Evolutionary conservation across 2,329 filamentous ascomycete genomes (phyloP), one percentile per base, ranked within the genome.

Genomic region (Paecilomyces sp.): DNA sequence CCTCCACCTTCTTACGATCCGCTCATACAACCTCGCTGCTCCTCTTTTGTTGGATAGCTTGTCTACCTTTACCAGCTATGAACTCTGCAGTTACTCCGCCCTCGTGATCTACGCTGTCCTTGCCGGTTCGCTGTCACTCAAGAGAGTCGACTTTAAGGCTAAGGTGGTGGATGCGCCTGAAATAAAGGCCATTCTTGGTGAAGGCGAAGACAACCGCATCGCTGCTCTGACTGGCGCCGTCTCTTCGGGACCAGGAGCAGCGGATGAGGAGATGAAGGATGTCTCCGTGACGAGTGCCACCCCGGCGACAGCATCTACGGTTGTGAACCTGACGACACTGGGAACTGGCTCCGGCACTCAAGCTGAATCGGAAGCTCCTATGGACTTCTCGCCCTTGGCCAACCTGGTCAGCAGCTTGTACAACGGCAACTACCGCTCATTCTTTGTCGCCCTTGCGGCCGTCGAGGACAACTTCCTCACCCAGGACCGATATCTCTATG

Each of bases 131-230:
- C 88, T 97, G 25, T 94, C 93, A 54, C 85, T 99, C 59, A 96
- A 97, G 81, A 89, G 94, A 55, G 91, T 97, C 34, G 94, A 99
- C 76, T 99, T 99, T 85, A 99, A 99, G 83, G 90, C 90, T 65
- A 97, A 97, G 81, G 94, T 99, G 28, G 93, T 99, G 50, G 94
- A 99, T 75, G 94, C 94, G 7, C 93, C 94, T 12, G 94, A 99
- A 79, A 97, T 99, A 79, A 96, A 94, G 79, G 94, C 94, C 41
- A 95, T 99, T 64, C 85, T 99, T 25, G 94, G 93, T 60, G 88
- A 93, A 67, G 88, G 88, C 25, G 90, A 95, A 68, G 92, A 97
- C 18, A 15, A 47, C 71, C 93, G 93, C 77, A 80, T 96, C 58
- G 83, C 91, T 33, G 92, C 91, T 0, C 80, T 97, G 24, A 87